Percentiles rank a stretch among this genome's conserved stretches.
phyloP scores from a whole-genome alignment of 2,329 filamentous ascomycete genomes.

The Talaromyces marneffei region DNA sequence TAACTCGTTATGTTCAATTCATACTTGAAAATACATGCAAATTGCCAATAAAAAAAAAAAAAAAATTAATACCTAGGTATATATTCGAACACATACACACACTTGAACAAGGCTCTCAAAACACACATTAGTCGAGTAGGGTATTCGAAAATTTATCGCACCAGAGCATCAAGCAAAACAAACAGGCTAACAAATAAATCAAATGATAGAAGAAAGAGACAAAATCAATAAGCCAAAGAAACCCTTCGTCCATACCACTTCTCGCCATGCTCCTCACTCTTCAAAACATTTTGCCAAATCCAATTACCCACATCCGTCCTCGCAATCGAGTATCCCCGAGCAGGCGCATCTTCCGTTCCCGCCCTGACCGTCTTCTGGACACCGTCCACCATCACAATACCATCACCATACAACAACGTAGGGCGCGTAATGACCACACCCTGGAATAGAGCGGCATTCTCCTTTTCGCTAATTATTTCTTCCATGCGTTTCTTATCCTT shows the following conservation, averaged over 20 bases:
- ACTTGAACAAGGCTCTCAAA: background rate
- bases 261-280: conserved; percentile 16
- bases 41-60: background rate
- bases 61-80: too few relatives aligned
- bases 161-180: background rate
- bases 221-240: conserved; percentile 17
- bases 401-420: conserved; percentile 28
- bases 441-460: conserved; percentile 15
- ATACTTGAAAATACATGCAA: background rate
- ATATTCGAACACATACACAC: background rate
- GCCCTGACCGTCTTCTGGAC: conserved; percentile 23
- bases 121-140: background rate
- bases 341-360: conserved; percentile 26
- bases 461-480: conserved; percentile 20
- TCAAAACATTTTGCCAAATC: conserved; percentile 27
- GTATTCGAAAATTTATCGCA: background rate
- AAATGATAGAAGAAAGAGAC: background rate
- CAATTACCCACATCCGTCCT: conserved; percentile 33
- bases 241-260: conserved; percentile 21
- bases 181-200: background rate
- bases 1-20: background rate
- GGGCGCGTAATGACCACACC: conserved; percentile 29
- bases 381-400: conserved; percentile 20
- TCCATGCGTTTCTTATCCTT: conserved; percentile 35
- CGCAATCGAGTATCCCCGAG: conserved; percentile 30